Base-by-base conservation (phyloP, 208 protist species). In the Trypanosoma congolense region DNA sequence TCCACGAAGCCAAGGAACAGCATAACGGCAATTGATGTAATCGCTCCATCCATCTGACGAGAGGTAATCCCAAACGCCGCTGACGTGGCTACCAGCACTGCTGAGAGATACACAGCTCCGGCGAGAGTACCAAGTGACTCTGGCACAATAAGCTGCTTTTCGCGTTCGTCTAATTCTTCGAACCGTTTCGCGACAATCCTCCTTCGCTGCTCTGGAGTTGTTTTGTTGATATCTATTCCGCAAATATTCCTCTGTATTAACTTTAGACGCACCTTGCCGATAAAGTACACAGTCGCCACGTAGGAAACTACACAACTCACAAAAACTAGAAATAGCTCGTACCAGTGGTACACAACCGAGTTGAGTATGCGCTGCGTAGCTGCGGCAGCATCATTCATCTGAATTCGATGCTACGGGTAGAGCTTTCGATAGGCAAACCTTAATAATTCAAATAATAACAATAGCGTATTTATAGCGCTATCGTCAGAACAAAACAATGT, bases 1-100 rank as follows among this genome's bases (percentile, higher is more conserved):
- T 99, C 98, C 10, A 97, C 97, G 68, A 99, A 99, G 43, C 98
- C 98, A 21, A 99, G 70, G 35, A 99, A 83, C 30, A 98, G 84
- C 94, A 98, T 99, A 22, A 98, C 95, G 29, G 83, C 93, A 68
- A 99, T 98, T 14, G 92, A 93, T 24, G 95, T 89, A 29, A 99
- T 67, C 0, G 92, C 87, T 2, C 96, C 95, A 77, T 93, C 84
- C 61, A 82, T 76, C 58, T 84, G 51, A 25, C 54, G 70, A 21
- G 46, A 48, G 21, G 25, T 2, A 44, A 59, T 21, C 56, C 70
- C 56, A 66, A 65, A 63, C 2, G 74, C 52, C 19, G 69, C 49
- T 16, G 73, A 38, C 4, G 78, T 59, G 14, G 77, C 43, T 29
- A 80, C 25, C 49, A 93, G 55, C 42, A 92, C 57, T 22, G 81